A percentile compares a stretch with the other conserved stretches of the same genome.
Evolutionary conservation across 2,329 filamentous ascomycete species (phyloP).

Genomic region (Hymenoscyphus infarciens): DNA sequence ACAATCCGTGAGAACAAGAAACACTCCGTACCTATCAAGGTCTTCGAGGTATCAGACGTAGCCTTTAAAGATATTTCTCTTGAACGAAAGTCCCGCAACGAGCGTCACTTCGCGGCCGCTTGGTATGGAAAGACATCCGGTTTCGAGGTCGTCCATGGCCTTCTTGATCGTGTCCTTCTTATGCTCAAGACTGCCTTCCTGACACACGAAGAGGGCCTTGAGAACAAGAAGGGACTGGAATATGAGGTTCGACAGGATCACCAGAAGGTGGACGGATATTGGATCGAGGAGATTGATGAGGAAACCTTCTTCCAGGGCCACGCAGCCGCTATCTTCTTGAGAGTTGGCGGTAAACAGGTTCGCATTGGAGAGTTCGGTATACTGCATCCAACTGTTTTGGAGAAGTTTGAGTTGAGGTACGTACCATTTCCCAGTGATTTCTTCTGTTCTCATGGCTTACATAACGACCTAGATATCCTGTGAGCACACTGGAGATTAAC

Average conservation of each 20-base stretch:
- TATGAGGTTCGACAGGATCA: constrained; percentile 52
- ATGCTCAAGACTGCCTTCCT: constrained; percentile 87
- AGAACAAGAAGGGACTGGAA: constrained; percentile 44
- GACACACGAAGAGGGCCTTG: constrained; percentile 66
- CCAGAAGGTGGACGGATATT: constrained; percentile 71
- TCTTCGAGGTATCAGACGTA: constrained; percentile 89
- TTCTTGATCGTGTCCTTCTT: constrained; percentile 85
- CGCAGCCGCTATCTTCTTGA: constrained; percentile 78
- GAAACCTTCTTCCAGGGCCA: constrained; percentile 90
- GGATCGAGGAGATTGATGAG: constrained; percentile 90
- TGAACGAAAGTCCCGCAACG: constrained; percentile 87
- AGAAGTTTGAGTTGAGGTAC: constrained; percentile 86
- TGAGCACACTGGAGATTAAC: constrained; percentile 92
- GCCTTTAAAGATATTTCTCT: constrained; percentile 79
- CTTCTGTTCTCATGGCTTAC: constrained; percentile 19
- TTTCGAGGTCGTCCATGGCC: constrained; percentile 92
- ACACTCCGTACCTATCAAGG: constrained; percentile 82
- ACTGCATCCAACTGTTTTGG: constrained; percentile 85
- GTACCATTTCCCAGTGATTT: constrained; percentile 26
- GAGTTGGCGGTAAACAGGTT: constrained; percentile 67
- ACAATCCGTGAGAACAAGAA: constrained; percentile 92
- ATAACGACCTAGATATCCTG: constrained; percentile 63
- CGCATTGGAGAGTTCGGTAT: constrained; percentile 91
- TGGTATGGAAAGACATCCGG: constrained; percentile 93
- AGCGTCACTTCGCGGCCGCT: constrained; percentile 92